These are phyloP conservation scores for Xylariaceae sp. DNA, from an alignment of 2,329 filamentous ascomycete species.

Conservation along the genomic window DNA sequence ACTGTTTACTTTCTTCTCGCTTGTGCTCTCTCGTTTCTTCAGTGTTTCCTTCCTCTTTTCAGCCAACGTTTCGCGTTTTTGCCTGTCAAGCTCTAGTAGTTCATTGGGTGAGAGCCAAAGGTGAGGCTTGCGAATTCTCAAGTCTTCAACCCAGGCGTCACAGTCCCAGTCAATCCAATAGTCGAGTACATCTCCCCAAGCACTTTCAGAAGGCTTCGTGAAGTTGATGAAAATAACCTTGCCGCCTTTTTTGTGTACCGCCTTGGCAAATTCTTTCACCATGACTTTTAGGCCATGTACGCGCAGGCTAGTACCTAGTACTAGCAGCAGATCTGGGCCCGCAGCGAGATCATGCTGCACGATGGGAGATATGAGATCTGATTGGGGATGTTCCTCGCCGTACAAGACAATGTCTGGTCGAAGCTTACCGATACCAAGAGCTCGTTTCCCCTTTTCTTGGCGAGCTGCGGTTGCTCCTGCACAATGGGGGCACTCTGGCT, in stretches of 20 bases:
- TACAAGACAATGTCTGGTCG: slow-evolving; percentile 77
- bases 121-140: slow-evolving; percentile 63
- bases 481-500: slow-evolving; percentile 72
- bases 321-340: slow-evolving; percentile 70
- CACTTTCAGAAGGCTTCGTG: slow-evolving; percentile 73
- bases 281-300: slow-evolving; percentile 75
- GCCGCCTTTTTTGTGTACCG: slow-evolving; percentile 70
- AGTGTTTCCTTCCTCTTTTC: slow-evolving; percentile 35
- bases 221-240: slow-evolving; percentile 77
- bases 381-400: slow-evolving; percentile 73
- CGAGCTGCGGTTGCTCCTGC: slow-evolving; percentile 66
- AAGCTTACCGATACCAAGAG: slow-evolving; percentile 69
- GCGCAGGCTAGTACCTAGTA: slow-evolving; percentile 72
- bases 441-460: slow-evolving; percentile 69
- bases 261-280: slow-evolving; percentile 73
- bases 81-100: slow-evolving; percentile 47
- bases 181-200: slow-evolving; percentile 75
- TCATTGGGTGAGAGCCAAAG: slow-evolving; percentile 62
- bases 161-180: slow-evolving; percentile 79
- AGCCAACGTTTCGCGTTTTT: slow-evolving; percentile 44
- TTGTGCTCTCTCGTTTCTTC: slow-evolving; percentile 35
- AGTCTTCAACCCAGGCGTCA: slow-evolving; percentile 72
- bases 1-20: slow-evolving; percentile 33
- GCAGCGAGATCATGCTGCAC: slow-evolving; percentile 70
- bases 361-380: slow-evolving; percentile 70